phyloP scores from a whole-genome alignment of 2,329 filamentous ascomycete genomes.

The Neonectria ditissima region DNA sequence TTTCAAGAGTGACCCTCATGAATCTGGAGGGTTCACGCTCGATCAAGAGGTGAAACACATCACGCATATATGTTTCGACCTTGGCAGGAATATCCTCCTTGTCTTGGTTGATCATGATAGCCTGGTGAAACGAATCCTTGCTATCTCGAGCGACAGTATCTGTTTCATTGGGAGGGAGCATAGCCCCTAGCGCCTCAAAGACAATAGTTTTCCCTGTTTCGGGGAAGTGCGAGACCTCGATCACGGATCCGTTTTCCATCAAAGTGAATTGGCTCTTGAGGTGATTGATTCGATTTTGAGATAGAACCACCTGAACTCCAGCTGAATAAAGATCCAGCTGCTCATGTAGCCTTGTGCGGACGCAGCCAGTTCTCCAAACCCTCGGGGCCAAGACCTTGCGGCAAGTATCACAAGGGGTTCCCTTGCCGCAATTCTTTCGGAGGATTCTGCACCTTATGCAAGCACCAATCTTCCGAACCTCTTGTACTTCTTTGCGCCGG shows the following conservation, averaged over 20 bases:
- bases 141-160: constrained; percentile 51
- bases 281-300: constrained; percentile 68
- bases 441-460: constrained; percentile 75
- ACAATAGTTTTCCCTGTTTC: constrained; percentile 59
- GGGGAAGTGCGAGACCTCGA: constrained; percentile 72
- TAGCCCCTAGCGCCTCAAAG: constrained; percentile 50
- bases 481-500: constrained; percentile 73
- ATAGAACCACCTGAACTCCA: constrained; percentile 71
- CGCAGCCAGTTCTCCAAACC: constrained; percentile 74
- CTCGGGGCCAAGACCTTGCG: constrained; percentile 72
- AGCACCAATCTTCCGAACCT: constrained; percentile 73
- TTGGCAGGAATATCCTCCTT: constrained; percentile 70
- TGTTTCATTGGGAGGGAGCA: constrained; percentile 51
- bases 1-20: constrained; percentile 68
- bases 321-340: constrained; percentile 73
- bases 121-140: constrained; percentile 50
- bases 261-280: constrained; percentile 64
- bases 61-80: constrained; percentile 71
- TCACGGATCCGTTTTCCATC: constrained; percentile 60
- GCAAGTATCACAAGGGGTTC: constrained; percentile 72
- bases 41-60: constrained; percentile 68
- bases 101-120: constrained; percentile 71
- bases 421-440: constrained; percentile 74
- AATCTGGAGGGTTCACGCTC: constrained; percentile 70
- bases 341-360: constrained; percentile 71